phyloP scores from a whole-genome alignment of 1,284 basidiomycete genomes.

The Cutaneotrichosporon sp. region DNA sequence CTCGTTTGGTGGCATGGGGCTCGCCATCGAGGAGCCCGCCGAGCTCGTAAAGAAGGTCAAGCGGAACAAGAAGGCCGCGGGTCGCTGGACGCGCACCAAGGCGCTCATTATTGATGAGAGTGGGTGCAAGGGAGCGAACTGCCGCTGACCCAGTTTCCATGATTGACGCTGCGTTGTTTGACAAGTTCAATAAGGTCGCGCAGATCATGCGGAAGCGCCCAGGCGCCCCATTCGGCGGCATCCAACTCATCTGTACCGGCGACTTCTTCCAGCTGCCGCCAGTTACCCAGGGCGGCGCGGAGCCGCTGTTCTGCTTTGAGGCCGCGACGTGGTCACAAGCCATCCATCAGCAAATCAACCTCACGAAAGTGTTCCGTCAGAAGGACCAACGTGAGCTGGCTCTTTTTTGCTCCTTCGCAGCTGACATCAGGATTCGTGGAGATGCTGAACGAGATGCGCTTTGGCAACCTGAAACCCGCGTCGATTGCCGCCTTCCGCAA shows the following conservation, averaged over 20 bases:
- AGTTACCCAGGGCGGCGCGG: constrained; percentile 60
- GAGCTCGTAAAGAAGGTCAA: constrained; percentile 63
- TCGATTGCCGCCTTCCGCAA: constrained; percentile 61
- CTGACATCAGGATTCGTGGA: constrained; percentile 65
- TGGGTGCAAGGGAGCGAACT: constrained; percentile 38
- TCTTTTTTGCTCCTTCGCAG: background rate
- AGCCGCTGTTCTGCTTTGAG: constrained; percentile 76
- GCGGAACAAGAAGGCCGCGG: constrained; percentile 63
- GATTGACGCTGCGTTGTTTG: constrained; percentile 78
- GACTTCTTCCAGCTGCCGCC: constrained; percentile 98
- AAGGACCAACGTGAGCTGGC: constrained; percentile 52
- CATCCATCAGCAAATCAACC: constrained; percentile 71
- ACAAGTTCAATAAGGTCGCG: constrained; percentile 48
- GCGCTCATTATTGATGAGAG: constrained; percentile 94
- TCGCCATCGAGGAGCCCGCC: constrained; percentile 66
- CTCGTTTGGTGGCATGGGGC: constrained; percentile 82
- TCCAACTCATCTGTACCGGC: constrained; percentile 87
- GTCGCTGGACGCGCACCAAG: constrained; percentile 67
- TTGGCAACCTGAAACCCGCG: constrained; percentile 60
- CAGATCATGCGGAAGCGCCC: constrained; percentile 55
- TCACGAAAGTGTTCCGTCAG: constrained; percentile 81
- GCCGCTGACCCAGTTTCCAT: constrained; percentile 69
- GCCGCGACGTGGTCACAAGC: constrained; percentile 74
- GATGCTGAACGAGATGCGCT: constrained; percentile 86
- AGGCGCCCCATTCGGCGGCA: constrained; percentile 80